These are phyloP conservation scores for Cladosporium sp. DNA, from an alignment of 2,329 filamentous ascomycete genomes.

Conservation along the genomic window DNA sequence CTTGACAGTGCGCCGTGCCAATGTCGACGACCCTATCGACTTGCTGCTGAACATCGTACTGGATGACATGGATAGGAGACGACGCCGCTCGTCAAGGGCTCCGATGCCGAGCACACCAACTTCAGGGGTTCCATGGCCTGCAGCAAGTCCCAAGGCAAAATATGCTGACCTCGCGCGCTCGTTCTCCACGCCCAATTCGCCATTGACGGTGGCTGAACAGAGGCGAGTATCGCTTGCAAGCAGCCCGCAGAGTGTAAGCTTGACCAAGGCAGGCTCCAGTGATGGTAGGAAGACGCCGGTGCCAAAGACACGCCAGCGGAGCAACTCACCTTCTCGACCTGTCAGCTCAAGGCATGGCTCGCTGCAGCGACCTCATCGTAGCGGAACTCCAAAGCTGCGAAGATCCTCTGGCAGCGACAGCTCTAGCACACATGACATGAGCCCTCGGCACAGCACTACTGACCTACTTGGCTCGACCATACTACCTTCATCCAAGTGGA, in stretches of 20 bases:
- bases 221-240: slow-evolving; percentile 42
- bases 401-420: slow-evolving; percentile 93
- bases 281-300: slow-evolving; percentile 33
- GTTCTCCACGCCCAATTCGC: slow-evolving; percentile 65
- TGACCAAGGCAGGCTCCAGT: slow-evolving; percentile 57
- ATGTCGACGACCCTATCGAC: slow-evolving; percentile 84
- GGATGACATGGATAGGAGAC: slow-evolving; percentile 91
- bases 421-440: slow-evolving; percentile 60
- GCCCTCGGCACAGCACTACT: slow-evolving; percentile 64
- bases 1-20: slow-evolving; percentile 80
- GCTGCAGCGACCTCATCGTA: slow-evolving; percentile 59
- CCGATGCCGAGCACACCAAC: slow-evolving; percentile 69
- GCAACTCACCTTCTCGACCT: slow-evolving; percentile 77
- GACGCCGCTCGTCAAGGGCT: slow-evolving; percentile 76
- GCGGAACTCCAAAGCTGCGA: slow-evolving; percentile 67
- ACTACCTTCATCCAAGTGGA: slow-evolving; percentile 85
- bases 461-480: slow-evolving; percentile 69
- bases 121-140: slow-evolving; percentile 52
- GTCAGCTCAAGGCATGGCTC: slow-evolving; percentile 63
- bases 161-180: slow-evolving; percentile 66
- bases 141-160: slow-evolving; percentile 58
- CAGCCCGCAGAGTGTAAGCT: slow-evolving; percentile 44
- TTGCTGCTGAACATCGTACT: slow-evolving; percentile 89
- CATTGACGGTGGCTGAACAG: slow-evolving; percentile 45
- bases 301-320: slow-evolving; percentile 53